Evolutionary conservation across 1,284 basidiomycete species (phyloP), one percentile per base, ranked within the genome.

Genomic region (Papiliotrema laurentii): DNA sequence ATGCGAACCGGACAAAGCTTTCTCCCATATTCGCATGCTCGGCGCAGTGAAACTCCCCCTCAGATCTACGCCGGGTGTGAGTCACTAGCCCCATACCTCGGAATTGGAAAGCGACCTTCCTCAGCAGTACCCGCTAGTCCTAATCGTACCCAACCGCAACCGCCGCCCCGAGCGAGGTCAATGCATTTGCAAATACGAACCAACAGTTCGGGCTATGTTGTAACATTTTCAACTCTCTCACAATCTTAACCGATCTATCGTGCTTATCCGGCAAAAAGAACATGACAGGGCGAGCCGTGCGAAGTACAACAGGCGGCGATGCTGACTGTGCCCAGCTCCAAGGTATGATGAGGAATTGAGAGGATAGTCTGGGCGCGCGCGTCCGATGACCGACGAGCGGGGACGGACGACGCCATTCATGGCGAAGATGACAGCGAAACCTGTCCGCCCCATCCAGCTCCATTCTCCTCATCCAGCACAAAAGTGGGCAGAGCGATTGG

Each of bases 1-100:
- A 96, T 2, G 89, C 85, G 69, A 97, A 92, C 44, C 92, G 82
- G 25, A 82, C 84, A 65, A 85, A 96, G 47, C 79, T 83, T 71
- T 92, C 89, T 31, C 92, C 92, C 49, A 96, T 89, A 43, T 76
- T 72, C 36, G 83, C 80, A 68, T 96, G 89, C 51, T 89, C 86
- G 60, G 84, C 79, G 63, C 86, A 88, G 76, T 94, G 96, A 73
- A 96, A 96, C 87, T 92, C 54, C 27, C 14, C n/a, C n/a, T n/a
- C n/a, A n/a, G n/a, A n/a, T n/a, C n/a, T n/a, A n/a, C n/a, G n/a
- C n/a, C n/a, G n/a, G n/a, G n/a, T n/a, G n/a, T n/a, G n/a, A n/a
- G n/a, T n/a, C 18, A 5, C 19, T 43, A 41, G 40, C 22, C 28
- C 69, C 80, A 64, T 61, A 71, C 88, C 80, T 92, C 91, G 77